Evolutionary conservation across 2,329 filamentous ascomycete genomes (phyloP).

Genomic region (Trichoderma asperellum): DNA sequence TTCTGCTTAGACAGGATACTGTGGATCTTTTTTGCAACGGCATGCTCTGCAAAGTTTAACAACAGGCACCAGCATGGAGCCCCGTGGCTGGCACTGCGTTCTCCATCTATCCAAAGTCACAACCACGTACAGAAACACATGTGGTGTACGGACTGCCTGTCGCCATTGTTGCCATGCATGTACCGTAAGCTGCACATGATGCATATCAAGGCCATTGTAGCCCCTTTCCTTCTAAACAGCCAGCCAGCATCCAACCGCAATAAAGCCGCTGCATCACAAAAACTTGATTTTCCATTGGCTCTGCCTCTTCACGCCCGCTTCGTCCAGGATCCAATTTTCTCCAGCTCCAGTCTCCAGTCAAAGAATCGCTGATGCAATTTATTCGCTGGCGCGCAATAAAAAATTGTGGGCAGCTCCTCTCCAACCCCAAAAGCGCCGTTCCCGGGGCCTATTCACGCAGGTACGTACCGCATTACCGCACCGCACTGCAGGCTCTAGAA

Average conservation of each 20-base stretch:
- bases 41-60: constrained; percentile 8
- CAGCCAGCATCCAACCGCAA: neutral
- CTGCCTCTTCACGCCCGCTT: neutral
- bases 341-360: neutral
- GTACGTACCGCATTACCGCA: constrained; percentile 16
- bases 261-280: neutral
- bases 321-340: neutral
- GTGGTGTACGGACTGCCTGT: too few relatives aligned
- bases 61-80: neutral
- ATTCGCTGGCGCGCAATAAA: neutral
- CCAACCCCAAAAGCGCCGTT: neutral
- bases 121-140: neutral
- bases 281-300: neutral
- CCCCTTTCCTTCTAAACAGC: neutral
- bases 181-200: neutral
- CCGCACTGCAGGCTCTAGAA: neutral
- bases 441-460: constrained; percentile 14
- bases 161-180: neutral
- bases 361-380: neutral
- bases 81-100: neutral
- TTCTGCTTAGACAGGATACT: neutral
- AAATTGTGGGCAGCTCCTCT: constrained; percentile 13
- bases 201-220: neutral
- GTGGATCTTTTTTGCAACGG: neutral
- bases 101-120: neutral